Conservation (phyloP, 192 early-diverging fungal species). For the Coemansia sp. region DNA sequence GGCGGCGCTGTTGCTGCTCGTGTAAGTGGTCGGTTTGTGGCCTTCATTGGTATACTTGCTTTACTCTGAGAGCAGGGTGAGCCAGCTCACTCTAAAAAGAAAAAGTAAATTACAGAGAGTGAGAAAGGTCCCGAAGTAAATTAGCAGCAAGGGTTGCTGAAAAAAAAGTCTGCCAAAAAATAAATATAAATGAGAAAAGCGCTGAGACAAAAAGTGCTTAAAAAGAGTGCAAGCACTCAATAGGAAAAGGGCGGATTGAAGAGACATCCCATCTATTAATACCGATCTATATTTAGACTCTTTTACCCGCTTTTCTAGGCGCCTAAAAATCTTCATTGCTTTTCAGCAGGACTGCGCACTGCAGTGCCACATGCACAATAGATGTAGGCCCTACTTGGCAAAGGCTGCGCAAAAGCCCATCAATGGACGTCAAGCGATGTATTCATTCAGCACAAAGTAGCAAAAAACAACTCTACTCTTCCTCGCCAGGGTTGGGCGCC, state of each 20-base stretch:
- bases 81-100: background rate
- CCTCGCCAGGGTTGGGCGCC: slow-evolving; percentile 50
- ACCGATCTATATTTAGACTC: background rate
- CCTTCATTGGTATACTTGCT: background rate
- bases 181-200: background rate
- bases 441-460: background rate
- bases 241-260: background rate
- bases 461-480: slow-evolving; percentile 5
- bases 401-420: background rate
- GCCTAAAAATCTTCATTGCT: background rate
- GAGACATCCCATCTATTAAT: background rate
- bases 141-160: background rate
- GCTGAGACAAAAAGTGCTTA: background rate
- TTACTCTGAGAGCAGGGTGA: background rate
- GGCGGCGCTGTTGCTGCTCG: slow-evolving; percentile 14
- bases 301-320: background rate
- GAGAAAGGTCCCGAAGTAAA: background rate
- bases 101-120: background rate
- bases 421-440: background rate
- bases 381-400: background rate
- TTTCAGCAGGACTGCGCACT: background rate
- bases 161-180: background rate
- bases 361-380: no score
- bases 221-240: background rate
- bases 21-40: slow-evolving; percentile 7